Evolutionary conservation across 2,329 filamentous ascomycete genomes (phyloP).

Genomic region (Cordyceps fumosorosea): DNA sequence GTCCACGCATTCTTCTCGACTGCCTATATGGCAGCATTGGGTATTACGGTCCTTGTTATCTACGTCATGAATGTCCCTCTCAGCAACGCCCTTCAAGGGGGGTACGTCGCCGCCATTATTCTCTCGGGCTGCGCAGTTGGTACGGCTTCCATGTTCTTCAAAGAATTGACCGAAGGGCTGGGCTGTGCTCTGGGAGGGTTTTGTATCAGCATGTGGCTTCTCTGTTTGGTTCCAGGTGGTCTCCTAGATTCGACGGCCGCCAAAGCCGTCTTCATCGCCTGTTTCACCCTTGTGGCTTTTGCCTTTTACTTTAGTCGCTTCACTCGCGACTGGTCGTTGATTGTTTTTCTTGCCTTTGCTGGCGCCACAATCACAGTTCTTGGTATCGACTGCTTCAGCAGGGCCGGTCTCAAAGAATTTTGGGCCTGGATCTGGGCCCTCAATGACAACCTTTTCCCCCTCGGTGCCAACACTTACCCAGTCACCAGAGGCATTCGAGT

Average conservation of each 20-base stretch:
- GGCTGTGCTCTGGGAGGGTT: constrained; percentile 84
- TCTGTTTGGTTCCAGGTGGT: constrained; percentile 70
- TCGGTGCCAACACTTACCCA: constrained; percentile 71
- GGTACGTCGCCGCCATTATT: constrained; percentile 73
- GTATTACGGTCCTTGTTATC: constrained; percentile 73
- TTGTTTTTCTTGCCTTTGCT: constrained; percentile 69
- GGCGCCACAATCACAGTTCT: constrained; percentile 74
- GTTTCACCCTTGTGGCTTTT: constrained; percentile 62
- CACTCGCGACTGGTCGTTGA: constrained; percentile 72
- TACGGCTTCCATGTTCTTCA: constrained; percentile 67
- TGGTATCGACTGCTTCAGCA: constrained; percentile 85
- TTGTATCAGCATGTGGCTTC: constrained; percentile 83
- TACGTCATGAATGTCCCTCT: constrained; percentile 83
- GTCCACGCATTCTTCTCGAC: constrained; percentile 76
- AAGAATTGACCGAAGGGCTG: constrained; percentile 73
- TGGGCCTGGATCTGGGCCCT: constrained; percentile 89
- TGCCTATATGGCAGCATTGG: constrained; percentile 64
- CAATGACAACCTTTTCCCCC: constrained; percentile 73
- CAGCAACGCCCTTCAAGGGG: constrained; percentile 70
- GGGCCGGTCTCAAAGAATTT: constrained; percentile 90
- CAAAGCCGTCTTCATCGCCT: constrained; percentile 69
- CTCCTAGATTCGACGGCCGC: constrained; percentile 56
- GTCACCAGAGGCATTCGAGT: constrained; percentile 80
- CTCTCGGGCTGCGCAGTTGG: constrained; percentile 70
- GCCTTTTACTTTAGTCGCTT: constrained; percentile 71